Base-by-base conservation (phyloP, 2,329 filamentous ascomycete genomes). In the Trichoderma atroviride region DNA sequence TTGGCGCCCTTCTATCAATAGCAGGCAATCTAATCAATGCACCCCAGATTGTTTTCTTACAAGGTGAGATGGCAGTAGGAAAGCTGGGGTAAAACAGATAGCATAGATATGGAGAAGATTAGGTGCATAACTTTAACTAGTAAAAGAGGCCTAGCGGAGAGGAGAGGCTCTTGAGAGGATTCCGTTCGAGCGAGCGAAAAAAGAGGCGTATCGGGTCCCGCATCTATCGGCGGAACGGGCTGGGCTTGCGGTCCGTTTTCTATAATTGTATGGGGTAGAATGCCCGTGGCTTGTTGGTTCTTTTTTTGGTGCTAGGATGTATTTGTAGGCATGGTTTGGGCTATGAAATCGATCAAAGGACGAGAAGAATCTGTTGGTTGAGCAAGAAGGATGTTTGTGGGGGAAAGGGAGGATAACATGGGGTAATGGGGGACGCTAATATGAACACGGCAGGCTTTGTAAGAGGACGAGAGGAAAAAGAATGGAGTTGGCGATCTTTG, bases 141-240 rank as follows among this genome's bases (percentile, higher is more conserved):
- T 29, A 29, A 2, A 27, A 40, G 22, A 27, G n/a, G 31, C 4
- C 2, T 59, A 24, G 57, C 14, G 19, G 37, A 31, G 24, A 7
- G 22, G 40, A 43, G 40, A 50, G 43, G 43, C 43, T 24, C 22
- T 53, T 53, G 22, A 4, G 13, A 29, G 19, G 65, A 61, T 68
- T 68, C 65, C 65, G 65, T 61, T 69, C 66, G 66, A 69, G 66
- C 66, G 66, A 69, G 40, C 40, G 16, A 43, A 43, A 9, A 33
- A 4, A 33, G 52, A 62, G 47, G 58, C 33, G 43, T 40, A 47
- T 57, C 52, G 40, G 40, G 50, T 35, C 66, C 58, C 66, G 63
- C 57, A 69, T 62, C 50, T 43, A 62, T 69, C 66, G 66, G 66
- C 24, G 66, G 58, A 69, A 69, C 58, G 66, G 66, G 66, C 27